Evolutionary conservation across 768 basidiomycete species (phyloP).

Genomic region (Botryobasidium botryosum): DNA sequence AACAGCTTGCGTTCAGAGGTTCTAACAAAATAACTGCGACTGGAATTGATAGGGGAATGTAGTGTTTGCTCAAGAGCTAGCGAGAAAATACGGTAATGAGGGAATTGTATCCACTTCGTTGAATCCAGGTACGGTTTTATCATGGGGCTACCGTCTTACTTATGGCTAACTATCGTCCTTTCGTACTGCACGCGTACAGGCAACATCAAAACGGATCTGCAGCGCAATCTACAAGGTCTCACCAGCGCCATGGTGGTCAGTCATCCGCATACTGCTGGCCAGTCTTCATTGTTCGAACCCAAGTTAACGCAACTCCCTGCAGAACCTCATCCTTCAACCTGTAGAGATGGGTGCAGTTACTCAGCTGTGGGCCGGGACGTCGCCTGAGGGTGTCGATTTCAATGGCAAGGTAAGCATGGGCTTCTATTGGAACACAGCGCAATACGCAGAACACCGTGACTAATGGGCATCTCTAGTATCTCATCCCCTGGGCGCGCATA

Average conservation of each 20-base stretch:
- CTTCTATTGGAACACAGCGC: background rate
- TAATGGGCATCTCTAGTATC: background rate
- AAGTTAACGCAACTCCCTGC: background rate
- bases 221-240: background rate
- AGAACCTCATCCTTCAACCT: constrained; percentile 2
- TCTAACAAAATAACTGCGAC: background rate
- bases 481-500: constrained; percentile 6
- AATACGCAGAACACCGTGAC: background rate
- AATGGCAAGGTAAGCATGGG: constrained; percentile 5
- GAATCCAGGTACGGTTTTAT: constrained; percentile 9
- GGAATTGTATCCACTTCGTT: constrained; percentile 6
- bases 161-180: background rate
- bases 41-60: constrained; percentile 3
- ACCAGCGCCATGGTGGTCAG: background rate
- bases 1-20: background rate
- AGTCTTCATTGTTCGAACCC: too few species aligned
- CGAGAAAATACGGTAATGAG: constrained; percentile 8
- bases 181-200: background rate
- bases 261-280: too few species aligned
- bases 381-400: constrained; percentile 1
- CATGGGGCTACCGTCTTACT: too few species aligned
- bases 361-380: constrained; percentile 7
- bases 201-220: constrained; percentile 6
- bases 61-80: constrained; percentile 9
- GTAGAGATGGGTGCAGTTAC: constrained; percentile 3